phyloP scores from a whole-genome alignment of 179 eudicot species.

The Vitellaria paradoxa region DNA sequence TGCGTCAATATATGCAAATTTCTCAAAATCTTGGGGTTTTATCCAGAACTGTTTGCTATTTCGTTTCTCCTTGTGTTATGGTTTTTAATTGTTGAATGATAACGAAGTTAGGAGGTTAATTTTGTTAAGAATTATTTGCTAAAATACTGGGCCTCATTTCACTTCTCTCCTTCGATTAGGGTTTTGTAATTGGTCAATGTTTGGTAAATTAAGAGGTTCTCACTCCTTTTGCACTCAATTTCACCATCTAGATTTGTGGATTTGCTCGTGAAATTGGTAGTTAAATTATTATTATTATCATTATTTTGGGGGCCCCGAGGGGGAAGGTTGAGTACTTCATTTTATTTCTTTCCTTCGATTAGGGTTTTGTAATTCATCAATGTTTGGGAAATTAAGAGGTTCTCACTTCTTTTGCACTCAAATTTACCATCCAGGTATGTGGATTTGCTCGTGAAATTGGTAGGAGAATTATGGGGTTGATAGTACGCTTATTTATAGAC shows the following conservation, averaged over 20 bases:
- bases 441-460: neutral
- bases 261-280: no score
- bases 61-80: neutral
- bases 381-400: neutral
- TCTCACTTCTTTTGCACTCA: neutral
- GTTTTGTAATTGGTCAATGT: neutral
- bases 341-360: neutral
- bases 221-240: neutral
- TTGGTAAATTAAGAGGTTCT: neutral
- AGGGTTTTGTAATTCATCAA: neutral
- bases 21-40: no score
- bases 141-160: neutral
- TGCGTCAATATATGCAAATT: no score
- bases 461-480: constrained; percentile 9
- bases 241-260: neutral
- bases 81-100: neutral
- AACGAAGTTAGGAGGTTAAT: neutral
- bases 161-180: neutral
- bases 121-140: neutral
- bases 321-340: no score
- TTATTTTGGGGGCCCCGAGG: no score
- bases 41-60: neutral
- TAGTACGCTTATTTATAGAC: neutral
- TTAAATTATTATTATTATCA: no score
- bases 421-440: neutral